Evolutionary conservation across 305 asterid genomes (phyloP).

Genomic region (Plantago lanceolata): DNA sequence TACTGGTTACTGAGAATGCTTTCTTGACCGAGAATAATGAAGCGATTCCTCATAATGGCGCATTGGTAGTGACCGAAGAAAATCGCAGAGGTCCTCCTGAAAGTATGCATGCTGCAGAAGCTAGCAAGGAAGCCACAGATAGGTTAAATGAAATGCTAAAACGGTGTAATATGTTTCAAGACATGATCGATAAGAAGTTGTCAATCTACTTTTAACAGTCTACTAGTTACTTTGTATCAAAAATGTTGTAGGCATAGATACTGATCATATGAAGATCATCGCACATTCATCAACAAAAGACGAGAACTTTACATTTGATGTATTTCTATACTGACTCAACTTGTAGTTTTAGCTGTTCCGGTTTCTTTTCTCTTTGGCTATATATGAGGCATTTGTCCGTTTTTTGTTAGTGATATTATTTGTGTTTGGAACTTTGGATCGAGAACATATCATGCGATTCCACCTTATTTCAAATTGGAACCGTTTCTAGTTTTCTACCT

Average conservation of each 20-base stretch:
- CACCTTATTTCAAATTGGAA: no score
- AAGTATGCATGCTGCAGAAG: not conserved
- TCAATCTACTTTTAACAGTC: conserved; percentile 45
- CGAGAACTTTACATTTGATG: not conserved
- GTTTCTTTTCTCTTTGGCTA: no score
- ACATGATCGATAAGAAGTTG: conserved; percentile 56
- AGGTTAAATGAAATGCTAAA: conserved; percentile 51
- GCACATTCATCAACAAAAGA: not conserved
- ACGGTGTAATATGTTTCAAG: conserved; percentile 63
- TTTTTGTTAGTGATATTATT: no score
- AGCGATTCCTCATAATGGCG: conserved; percentile 14
- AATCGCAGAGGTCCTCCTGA: conserved; percentile 21
- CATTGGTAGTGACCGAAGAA: conserved; percentile 17
- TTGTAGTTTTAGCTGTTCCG: no score
- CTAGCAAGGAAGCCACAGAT: conserved; percentile 34
- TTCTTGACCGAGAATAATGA: conserved; percentile 32
- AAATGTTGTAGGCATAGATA: not conserved
- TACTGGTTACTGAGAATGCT: conserved; percentile 19
- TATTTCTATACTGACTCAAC: no score
- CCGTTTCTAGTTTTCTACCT: no score
- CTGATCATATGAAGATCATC: not conserved
- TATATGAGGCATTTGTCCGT: no score
- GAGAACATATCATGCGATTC: no score
- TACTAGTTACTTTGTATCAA: not conserved
- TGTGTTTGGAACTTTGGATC: no score